Evolutionary conservation across 805 yeast genomes (phyloP).

Genomic region (Sugiyamaella floridensis): DNA sequence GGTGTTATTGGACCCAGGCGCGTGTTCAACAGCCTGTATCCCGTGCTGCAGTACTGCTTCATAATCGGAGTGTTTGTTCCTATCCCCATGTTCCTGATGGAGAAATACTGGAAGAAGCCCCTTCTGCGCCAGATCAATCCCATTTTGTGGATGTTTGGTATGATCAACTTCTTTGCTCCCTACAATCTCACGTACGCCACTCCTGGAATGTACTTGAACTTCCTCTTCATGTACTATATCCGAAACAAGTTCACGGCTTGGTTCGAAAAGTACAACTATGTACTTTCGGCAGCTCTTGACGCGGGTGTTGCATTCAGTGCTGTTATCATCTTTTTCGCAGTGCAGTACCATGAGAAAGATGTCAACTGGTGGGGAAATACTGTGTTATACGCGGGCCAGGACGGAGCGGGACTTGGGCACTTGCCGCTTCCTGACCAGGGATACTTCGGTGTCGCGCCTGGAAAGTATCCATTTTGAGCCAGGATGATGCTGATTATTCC

Average conservation of each 20-base stretch:
- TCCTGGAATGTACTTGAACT: conserved; percentile 37
- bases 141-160: conserved; percentile 2
- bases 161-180: conserved; percentile 5
- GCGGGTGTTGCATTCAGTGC: conserved; percentile 48
- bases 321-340: conserved; percentile 38
- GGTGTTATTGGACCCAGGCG: conserved; percentile 45
- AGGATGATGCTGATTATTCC: not conserved
- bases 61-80: conserved; percentile 20
- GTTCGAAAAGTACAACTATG: conserved; percentile 50
- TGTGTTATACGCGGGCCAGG: conserved; percentile 6
- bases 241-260: conserved; percentile 38
- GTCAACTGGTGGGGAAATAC: conserved; percentile 46
- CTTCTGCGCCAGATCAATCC: not conserved
- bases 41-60: conserved; percentile 20
- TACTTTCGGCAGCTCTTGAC: conserved; percentile 41
- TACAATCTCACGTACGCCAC: conserved; percentile 35
- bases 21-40: conserved; percentile 32
- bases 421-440: conserved; percentile 12
- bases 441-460: conserved; percentile 18
- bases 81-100: conserved; percentile 6
- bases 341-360: conserved; percentile 30
- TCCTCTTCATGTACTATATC: conserved; percentile 40
- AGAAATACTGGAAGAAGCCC: not conserved
- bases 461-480: conserved; percentile 10
- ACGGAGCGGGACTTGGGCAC: not conserved